Evolutionary conservation across 345 rosid species (phyloP), one percentile per base, ranked within the genome.

Genomic region (Isatis tinctoria): DNA sequence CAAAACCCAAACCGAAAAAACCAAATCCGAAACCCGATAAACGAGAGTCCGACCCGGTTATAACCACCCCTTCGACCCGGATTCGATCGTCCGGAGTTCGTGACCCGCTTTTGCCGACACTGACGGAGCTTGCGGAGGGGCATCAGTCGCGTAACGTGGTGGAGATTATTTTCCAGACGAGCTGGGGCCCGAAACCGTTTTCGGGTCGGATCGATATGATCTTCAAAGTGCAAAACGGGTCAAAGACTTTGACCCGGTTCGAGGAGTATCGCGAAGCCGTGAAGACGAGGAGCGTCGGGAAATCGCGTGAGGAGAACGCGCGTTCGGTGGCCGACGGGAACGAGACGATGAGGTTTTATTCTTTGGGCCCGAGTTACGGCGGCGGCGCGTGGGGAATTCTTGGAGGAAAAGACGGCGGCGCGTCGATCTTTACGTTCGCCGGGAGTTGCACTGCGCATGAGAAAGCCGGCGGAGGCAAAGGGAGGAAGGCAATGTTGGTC

Each of bases 261-360:
- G 99, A 95, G 83, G 97, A 91, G 81, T 95, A 95, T 69, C 87
- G 99, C 0, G 96, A 88, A 64, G 52, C 56, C 8, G 99, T 95
- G 2, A 87, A 90, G 76, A 67, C 76, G 5, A 83, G 86, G 1
- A 85, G 91, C 47, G 83, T 75, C 10, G 82, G 82, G 35, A 74
- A 70, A 32, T 52, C 86, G 43, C 75, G 85, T 82, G 95, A 87
- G 73, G 96, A 87, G 74, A 86, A 86, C 53, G 93, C 90, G 10
- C 79, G 99, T 81, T 91, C 96, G 70, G 79, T 82, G 1, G 97
- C 99, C 4, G 99, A 95, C 37, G 99, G 99, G 24, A 95, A 95
- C 74, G 99, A 95, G 84, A 87, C 91, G 48, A 95, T 95, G 99
- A 85, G 97, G 80, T 95, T 95, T 73, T 85, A 86, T 20, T 88